These are phyloP conservation scores for Heritiera littoralis DNA, from an alignment of 345 rosid species.

Conservation along the genomic window DNA sequence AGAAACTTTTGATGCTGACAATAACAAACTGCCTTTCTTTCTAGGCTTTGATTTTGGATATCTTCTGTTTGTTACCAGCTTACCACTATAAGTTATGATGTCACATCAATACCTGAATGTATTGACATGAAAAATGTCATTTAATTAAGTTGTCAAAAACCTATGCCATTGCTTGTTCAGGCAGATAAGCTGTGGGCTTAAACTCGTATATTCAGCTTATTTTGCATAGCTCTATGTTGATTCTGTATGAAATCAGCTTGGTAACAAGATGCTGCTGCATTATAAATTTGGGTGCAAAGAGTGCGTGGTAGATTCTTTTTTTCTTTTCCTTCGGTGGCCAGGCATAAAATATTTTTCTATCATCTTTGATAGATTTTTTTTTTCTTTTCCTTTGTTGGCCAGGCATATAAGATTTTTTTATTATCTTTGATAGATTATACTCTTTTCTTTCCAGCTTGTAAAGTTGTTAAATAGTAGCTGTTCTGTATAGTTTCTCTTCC, in stretches of 20 bases:
- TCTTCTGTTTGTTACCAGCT: background rate
- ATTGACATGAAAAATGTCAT: background rate
- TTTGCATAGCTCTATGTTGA: background rate
- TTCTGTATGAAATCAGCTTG: background rate
- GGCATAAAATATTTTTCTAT: background rate
- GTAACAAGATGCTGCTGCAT: background rate
- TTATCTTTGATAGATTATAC: background rate
- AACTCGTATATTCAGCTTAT: background rate
- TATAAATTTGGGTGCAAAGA: background rate
- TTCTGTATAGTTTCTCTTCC: background rate
- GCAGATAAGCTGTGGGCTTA: background rate
- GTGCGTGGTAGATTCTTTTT: background rate
- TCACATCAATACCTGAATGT: background rate
- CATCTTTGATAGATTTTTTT: background rate
- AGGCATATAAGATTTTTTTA: background rate
- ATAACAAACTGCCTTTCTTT: background rate
- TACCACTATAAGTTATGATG: background rate
- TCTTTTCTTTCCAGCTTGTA: slow-evolving; percentile 1
- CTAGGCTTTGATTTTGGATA: background rate
- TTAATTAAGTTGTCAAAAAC: background rate
- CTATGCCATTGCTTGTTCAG: background rate
- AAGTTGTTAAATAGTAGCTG: slow-evolving; percentile 7
- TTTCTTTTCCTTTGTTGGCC: background rate
- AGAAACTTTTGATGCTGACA: background rate
- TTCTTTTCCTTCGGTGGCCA: background rate